Percentiles rank a stretch among this genome's conserved stretches.
Conservation (phyloP, 805 yeast genomes). For the Kurtzmaniella fragi region DNA sequence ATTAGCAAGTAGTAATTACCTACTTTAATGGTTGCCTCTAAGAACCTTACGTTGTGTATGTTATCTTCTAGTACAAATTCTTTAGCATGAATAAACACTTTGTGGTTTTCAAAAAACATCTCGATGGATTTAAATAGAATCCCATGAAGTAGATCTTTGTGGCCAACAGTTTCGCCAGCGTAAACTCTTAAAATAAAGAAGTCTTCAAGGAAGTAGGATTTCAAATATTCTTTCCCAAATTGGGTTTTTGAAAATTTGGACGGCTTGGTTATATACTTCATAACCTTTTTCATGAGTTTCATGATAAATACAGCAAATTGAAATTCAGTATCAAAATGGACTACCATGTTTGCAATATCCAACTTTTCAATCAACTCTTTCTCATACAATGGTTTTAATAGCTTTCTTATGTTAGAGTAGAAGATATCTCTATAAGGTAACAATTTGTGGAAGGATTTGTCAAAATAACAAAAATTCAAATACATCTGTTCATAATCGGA, state of each 20-base stretch:
- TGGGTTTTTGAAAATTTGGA: too few relatives aligned
- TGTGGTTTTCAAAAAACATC: slow-evolving; percentile 9
- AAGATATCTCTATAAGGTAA: slow-evolving; percentile 5
- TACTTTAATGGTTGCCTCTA: too few relatives aligned
- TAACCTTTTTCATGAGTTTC: too few relatives aligned
- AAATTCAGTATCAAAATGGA: neutral
- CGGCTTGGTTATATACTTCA: too few relatives aligned
- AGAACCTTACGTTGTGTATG: too few relatives aligned
- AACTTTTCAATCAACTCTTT: neutral
- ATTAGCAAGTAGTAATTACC: too few relatives aligned
- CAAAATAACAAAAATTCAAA: slow-evolving; percentile 14
- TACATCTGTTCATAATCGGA: slow-evolving; percentile 9
- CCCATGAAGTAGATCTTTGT: slow-evolving; percentile 11
- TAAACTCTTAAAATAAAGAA: slow-evolving; percentile 17
- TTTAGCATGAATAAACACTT: neutral
- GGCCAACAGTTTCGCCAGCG: slow-evolving; percentile 15
- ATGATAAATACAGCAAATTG: neutral
- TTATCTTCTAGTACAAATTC: too few relatives aligned
- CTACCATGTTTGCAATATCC: neutral
- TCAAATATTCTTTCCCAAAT: slow-evolving; percentile 1
- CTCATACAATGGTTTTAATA: neutral
- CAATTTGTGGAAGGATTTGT: slow-evolving; percentile 9
- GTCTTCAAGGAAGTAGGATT: slow-evolving; percentile 14
- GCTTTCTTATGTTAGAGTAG: neutral
- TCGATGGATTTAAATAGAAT: slow-evolving; percentile 12